Base-by-base conservation (phyloP, 2,329 filamentous ascomycete species). In the Aphanoascus verrucosus region DNA sequence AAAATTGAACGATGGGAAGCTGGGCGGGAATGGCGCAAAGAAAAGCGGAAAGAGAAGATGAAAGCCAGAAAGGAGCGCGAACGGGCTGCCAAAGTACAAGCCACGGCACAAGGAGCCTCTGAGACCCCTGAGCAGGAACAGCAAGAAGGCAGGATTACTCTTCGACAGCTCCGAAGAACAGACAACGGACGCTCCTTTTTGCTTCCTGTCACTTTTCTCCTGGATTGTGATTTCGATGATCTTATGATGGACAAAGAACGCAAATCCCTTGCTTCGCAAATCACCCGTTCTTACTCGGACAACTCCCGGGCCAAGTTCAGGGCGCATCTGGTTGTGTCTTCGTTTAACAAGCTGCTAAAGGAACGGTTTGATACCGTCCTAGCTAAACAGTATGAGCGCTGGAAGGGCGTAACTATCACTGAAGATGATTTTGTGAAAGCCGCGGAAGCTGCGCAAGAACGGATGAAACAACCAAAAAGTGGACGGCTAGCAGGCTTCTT, bases 171-270 rank as follows among this genome's bases (percentile, higher is more conserved):
- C 20, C 44, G 51, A 38, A 54, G 37, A 42, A 46, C 20, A 14
- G 49, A 63, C 49, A 59, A 62, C 40, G 60, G 59, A 52, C 68
- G 62, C 17, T 70, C 76, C 3, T 72, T 75, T 47, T 79, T 82
- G 53, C 77, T 94, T 0, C 89, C 90, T 1, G 73, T 97, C 19
- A 81, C 87, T 0, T 74, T 98, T 59, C 76, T 98, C 55, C 74
- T 98, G 58, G 93, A 98, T 72, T 97, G 91, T 70, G 83, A 86
- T 60, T 98, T 94, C 66, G 90, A 98, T 67, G 76, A 86, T 41
- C 79, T 90, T 64, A 98, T 98, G 93, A 77, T 77, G 49, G 86
- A 91, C 37, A 85, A 86, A 61, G 93, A 98, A 70, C 75, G 86
- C 31, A 83, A 90, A 53, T 95, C 88, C 3, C 77, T 98, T 11